phyloP scores from a whole-genome alignment of 176 grass and related monocot species.

The Cenchrus americanus region DNA sequence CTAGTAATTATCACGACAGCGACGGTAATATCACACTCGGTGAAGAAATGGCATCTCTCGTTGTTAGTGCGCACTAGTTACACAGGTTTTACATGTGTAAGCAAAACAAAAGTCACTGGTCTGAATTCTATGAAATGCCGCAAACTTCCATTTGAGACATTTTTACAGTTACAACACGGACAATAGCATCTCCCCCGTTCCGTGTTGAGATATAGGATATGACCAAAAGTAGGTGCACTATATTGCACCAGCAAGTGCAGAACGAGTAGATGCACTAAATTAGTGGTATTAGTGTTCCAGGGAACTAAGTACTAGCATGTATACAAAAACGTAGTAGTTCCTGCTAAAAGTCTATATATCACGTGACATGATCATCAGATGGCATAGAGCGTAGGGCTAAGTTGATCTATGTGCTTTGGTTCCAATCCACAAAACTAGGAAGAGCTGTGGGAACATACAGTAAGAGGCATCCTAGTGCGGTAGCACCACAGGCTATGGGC shows the following conservation, averaged over 20 bases:
- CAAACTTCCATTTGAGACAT: background rate
- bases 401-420: constrained; percentile 53
- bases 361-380: constrained; percentile 59
- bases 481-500: background rate
- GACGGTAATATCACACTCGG: background rate
- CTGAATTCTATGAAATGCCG: constrained; percentile 14
- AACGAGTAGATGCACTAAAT: constrained; percentile 48
- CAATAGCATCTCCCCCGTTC: background rate
- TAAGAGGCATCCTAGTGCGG: background rate
- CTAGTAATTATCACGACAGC: background rate
- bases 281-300: constrained; percentile 47
- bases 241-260: background rate
- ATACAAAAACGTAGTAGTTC: constrained; percentile 36
- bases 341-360: constrained; percentile 45
- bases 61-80: background rate
- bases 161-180: background rate
- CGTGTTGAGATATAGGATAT: background rate
- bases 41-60: background rate
- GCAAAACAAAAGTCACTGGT: background rate
- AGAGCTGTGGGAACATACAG: constrained; percentile 41
- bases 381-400: constrained; percentile 21
- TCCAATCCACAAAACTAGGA: constrained; percentile 48
- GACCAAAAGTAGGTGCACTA: constrained; percentile 29
- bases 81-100: background rate
- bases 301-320: constrained; percentile 15